A percentile compares a stretch with the other conserved stretches of the same genome.
phyloP scores from a whole-genome alignment of 192 early-diverging fungal genomes.

The Backusella tuberculispora region DNA sequence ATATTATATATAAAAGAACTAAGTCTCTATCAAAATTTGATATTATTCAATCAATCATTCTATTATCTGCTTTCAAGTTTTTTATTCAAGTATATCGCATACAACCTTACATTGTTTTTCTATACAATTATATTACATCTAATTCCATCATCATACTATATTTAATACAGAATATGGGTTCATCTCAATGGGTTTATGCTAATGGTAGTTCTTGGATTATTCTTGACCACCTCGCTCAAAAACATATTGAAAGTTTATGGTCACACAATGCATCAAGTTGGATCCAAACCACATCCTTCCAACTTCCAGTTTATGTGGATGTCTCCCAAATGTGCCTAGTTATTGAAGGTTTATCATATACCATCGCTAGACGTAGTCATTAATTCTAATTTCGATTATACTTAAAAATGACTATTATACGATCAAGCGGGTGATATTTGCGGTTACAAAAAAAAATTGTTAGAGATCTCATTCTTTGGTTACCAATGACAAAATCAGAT shows the following conservation, averaged over 20 bases:
- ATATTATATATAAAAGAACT: neutral
- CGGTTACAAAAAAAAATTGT: too few relatives aligned
- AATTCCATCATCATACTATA: neutral
- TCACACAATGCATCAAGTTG: neutral
- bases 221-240: constrained; percentile 5
- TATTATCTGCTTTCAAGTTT: too few relatives aligned
- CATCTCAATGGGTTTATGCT: constrained; percentile 15
- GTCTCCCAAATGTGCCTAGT: neutral
- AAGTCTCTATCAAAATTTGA: neutral
- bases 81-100: neutral
- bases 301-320: neutral
- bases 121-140: neutral
- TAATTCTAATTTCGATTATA: too few relatives aligned
- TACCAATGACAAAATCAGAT: too few relatives aligned
- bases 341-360: neutral
- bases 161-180: neutral
- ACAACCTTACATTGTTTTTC: neutral
- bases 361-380: neutral
- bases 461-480: too few relatives aligned
- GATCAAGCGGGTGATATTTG: too few relatives aligned
- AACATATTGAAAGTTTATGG: constrained; percentile 10
- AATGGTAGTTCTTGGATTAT: constrained; percentile 2
- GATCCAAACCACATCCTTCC: neutral
- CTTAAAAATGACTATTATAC: too few relatives aligned
- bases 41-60: neutral